phyloP scores from a whole-genome alignment of 768 basidiomycete species.

The Boletus rex-veris region DNA sequence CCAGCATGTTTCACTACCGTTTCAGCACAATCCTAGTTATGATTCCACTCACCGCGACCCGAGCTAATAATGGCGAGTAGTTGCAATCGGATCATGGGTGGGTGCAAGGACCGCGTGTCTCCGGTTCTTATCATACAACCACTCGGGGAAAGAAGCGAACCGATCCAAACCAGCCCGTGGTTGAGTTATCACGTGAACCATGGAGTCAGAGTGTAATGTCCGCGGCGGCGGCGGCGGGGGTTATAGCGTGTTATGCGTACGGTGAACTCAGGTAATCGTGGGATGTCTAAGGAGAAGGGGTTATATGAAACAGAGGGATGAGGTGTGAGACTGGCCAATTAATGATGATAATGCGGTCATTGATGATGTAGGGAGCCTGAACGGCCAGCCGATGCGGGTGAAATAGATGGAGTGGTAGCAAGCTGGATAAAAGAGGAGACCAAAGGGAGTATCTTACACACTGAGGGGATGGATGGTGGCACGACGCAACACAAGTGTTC shows the following conservation, averaged over 20 bases:
- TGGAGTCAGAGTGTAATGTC: background rate
- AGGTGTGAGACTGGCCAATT: background rate
- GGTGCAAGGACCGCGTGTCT: too few relatives aligned
- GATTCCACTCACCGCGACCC: background rate
- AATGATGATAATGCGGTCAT: background rate
- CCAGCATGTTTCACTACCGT: background rate
- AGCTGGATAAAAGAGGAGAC: background rate
- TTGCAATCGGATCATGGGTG: background rate
- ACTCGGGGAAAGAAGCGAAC: constrained; percentile 13
- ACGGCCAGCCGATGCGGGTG: background rate
- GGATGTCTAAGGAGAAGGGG: background rate
- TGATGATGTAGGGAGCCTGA: background rate
- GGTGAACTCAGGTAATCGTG: constrained; percentile 9
- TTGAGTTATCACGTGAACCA: background rate
- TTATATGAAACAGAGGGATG: background rate
- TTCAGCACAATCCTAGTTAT: background rate
- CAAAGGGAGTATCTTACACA: too few relatives aligned
- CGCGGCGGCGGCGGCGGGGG: background rate
- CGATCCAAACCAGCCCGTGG: background rate
- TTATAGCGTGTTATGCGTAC: too few relatives aligned
- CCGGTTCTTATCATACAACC: background rate
- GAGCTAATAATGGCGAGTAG: background rate
- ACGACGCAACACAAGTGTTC: constrained; percentile 34
- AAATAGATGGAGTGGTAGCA: too few relatives aligned
- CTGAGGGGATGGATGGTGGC: background rate